Percentiles rank a stretch among this genome's conserved stretches.
These are phyloP conservation scores for Flammula alnicola DNA, from an alignment of 1,284 basidiomycete species.

Conservation along the genomic window DNA sequence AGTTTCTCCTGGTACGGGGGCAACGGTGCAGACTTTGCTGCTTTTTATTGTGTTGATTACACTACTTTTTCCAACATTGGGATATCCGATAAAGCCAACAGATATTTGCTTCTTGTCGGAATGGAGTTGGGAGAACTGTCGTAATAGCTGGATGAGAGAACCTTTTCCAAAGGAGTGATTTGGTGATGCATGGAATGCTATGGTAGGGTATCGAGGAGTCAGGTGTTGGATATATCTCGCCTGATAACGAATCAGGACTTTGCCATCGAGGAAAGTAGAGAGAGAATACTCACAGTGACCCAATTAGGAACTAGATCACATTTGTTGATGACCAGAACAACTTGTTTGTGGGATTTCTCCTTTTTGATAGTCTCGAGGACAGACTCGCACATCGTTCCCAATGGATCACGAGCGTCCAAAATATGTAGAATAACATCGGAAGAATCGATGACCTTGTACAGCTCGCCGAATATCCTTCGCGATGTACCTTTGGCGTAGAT, in stretches of 20 bases:
- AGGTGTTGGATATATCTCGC: slow-evolving; percentile 97
- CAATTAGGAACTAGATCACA: slow-evolving; percentile 98
- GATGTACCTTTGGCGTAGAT: slow-evolving; percentile 94
- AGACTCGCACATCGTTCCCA: slow-evolving; percentile 97
- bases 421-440: slow-evolving; percentile 97
- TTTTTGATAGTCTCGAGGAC: slow-evolving; percentile 94
- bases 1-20: slow-evolving; percentile 97
- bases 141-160: slow-evolving; percentile 94
- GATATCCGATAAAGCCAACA: slow-evolving; percentile 97
- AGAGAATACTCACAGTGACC: slow-evolving; percentile 83
- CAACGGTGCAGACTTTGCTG: slow-evolving; percentile 97
- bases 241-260: slow-evolving; percentile 44
- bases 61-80: slow-evolving; percentile 96
- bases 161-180: slow-evolving; percentile 99
- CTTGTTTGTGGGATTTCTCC: slow-evolving; percentile 97
- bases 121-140: slow-evolving; percentile 96
- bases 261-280: slow-evolving; percentile 13
- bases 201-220: slow-evolving; percentile 92
- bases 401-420: slow-evolving; percentile 93
- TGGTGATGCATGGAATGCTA: slow-evolving; percentile 98
- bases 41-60: slow-evolving; percentile 99
- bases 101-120: slow-evolving; percentile 99
- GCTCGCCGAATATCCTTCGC: slow-evolving; percentile 93
- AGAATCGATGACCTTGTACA: slow-evolving; percentile 99
- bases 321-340: slow-evolving; percentile 98